Conservation (phyloP, 495 filamentous ascomycete genomes). For the Trichoderma asperelloides region DNA sequence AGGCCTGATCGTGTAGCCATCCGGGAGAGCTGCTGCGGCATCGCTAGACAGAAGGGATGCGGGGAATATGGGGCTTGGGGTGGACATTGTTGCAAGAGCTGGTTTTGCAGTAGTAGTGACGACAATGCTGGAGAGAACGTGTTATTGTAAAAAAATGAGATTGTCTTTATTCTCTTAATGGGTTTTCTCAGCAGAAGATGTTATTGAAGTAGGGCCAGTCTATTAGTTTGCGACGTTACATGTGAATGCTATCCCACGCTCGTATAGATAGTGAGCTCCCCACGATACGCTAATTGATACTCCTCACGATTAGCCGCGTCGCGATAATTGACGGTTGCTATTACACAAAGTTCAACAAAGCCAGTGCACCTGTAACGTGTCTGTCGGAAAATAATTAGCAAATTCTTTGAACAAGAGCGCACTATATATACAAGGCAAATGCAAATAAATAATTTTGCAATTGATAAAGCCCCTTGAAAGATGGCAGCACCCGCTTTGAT, state of each 20-base stretch:
- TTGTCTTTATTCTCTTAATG: background rate
- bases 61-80: constrained; percentile 50
- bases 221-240: background rate
- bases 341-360: background rate
- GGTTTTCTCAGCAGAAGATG: background rate
- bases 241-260: background rate
- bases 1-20: constrained; percentile 51
- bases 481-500: too few species aligned
- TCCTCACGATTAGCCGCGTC: background rate
- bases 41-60: constrained; percentile 57
- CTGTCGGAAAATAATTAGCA: background rate
- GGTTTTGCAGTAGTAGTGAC: background rate
- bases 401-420: background rate
- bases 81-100: constrained; percentile 11
- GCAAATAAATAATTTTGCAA: background rate
- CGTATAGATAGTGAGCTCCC: background rate
- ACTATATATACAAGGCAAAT: background rate
- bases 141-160: background rate
- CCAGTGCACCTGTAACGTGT: background rate
- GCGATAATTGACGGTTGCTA: background rate
- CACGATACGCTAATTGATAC: background rate
- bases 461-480: background rate
- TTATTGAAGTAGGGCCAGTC: background rate
- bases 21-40: constrained; percentile 54
- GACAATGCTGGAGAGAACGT: background rate